These are phyloP conservation scores for Mucor indicus DNA, from an alignment of 371 early-diverging fungal genomes.

Conservation along the genomic window DNA sequence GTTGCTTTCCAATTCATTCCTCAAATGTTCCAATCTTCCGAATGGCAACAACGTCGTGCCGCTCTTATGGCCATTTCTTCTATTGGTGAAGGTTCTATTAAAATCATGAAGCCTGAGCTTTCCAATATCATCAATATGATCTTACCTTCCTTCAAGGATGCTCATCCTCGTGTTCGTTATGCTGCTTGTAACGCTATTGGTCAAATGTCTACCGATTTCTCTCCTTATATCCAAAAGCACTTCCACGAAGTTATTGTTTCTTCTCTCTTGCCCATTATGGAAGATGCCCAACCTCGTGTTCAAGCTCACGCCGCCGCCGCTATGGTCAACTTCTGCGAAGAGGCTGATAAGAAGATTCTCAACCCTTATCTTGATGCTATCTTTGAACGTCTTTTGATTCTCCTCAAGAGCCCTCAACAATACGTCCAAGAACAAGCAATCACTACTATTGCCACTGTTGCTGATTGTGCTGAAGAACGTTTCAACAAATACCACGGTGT, in stretches of 20 bases:
- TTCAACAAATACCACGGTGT: slow-evolving; percentile 85
- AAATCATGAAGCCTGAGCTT: slow-evolving; percentile 89
- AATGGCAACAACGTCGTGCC: slow-evolving; percentile 93
- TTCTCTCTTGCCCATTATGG: slow-evolving; percentile 86
- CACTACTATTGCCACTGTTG: slow-evolving; percentile 96
- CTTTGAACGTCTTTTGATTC: slow-evolving; percentile 78
- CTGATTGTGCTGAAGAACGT: slow-evolving; percentile 87
- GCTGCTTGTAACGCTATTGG: slow-evolving; percentile 96
- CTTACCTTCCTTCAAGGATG: slow-evolving; percentile 80
- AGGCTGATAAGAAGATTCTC: slow-evolving; percentile 71
- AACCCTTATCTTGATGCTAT: slow-evolving; percentile 88
- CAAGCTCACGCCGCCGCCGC: slow-evolving; percentile 97
- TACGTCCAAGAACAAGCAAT: slow-evolving; percentile 97
- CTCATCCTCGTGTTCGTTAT: slow-evolving; percentile 95
- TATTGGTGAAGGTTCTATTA: slow-evolving; percentile 95
- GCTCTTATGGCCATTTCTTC: slow-evolving; percentile 92
- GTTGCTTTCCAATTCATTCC: slow-evolving; percentile 88
- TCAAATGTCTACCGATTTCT: slow-evolving; percentile 96
- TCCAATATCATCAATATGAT: slow-evolving; percentile 82
- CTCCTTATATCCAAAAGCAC: slow-evolving; percentile 79
- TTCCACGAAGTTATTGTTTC: slow-evolving; percentile 77
- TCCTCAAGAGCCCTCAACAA: slow-evolving; percentile 76
- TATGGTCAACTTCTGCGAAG: slow-evolving; percentile 95
- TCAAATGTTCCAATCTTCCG: slow-evolving; percentile 78
- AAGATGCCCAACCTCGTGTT: slow-evolving; percentile 79